These are phyloP conservation scores for Reticulascus tulasneorum DNA, from an alignment of 2,329 filamentous ascomycete species.

Conservation along the genomic window DNA sequence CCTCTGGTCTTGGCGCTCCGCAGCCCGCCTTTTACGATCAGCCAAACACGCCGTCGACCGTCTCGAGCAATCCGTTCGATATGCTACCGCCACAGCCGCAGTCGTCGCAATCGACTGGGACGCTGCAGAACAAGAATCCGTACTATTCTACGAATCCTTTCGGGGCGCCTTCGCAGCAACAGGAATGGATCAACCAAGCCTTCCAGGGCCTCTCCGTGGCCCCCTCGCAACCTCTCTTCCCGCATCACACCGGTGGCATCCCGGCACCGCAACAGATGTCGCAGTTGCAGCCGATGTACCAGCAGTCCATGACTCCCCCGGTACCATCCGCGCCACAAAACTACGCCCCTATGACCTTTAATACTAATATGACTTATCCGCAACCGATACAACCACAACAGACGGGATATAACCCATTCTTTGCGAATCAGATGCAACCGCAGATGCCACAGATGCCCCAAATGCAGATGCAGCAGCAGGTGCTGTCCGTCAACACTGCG, in stretches of 20 bases:
- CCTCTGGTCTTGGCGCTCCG: slow-evolving; percentile 28
- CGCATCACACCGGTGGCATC: slow-evolving; percentile 68
- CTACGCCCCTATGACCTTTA: slow-evolving; percentile 35
- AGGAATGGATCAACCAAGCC: slow-evolving; percentile 56
- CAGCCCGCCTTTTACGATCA: slow-evolving; percentile 18
- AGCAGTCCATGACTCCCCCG: slow-evolving; percentile 40
- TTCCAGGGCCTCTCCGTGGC: slow-evolving; percentile 74
- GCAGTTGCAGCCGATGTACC: slow-evolving; percentile 34
- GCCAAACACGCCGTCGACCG: slow-evolving; percentile 33
- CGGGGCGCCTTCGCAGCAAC: slow-evolving; percentile 42
- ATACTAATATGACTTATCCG: slow-evolving; percentile 40
- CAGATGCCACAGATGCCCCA: slow-evolving; percentile 14
- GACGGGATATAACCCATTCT: slow-evolving; percentile 50
- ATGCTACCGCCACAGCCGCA: slow-evolving; percentile 51
- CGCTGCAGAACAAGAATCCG: slow-evolving; percentile 53
- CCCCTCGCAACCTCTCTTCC: slow-evolving; percentile 60
- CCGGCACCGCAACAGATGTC: slow-evolving; percentile 35
- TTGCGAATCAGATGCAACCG: slow-evolving; percentile 31
- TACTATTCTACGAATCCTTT: slow-evolving; percentile 69
- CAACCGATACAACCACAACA: slow-evolving; percentile 32
- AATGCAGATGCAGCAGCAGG: slow-evolving; percentile 30
- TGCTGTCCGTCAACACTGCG: slow-evolving; percentile 36
- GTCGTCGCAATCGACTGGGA: slow-evolving; percentile 63
- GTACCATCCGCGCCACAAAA: slow-evolving; percentile 35
- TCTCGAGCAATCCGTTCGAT: slow-evolving; percentile 67